These are phyloP conservation scores for Penicillium sp. DNA, from an alignment of 2,329 filamentous ascomycete species.

Conservation along the genomic window DNA sequence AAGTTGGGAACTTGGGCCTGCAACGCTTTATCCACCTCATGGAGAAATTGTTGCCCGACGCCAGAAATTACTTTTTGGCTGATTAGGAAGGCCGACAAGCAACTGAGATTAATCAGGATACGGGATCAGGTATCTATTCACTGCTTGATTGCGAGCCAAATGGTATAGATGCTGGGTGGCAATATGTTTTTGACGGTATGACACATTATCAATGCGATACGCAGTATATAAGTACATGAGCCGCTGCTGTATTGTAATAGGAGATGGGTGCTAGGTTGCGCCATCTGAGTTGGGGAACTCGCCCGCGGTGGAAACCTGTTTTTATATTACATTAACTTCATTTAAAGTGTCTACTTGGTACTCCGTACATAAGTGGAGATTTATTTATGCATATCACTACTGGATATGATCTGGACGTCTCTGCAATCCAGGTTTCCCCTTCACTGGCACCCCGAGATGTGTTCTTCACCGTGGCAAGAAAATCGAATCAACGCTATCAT, in stretches of 20 bases:
- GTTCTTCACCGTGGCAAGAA: slow-evolving; percentile 14
- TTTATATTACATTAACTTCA: not conserved
- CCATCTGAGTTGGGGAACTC: not conserved
- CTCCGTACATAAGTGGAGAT: not conserved
- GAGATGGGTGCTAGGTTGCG: too few species aligned
- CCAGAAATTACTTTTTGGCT: not conserved
- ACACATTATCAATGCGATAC: too few species aligned
- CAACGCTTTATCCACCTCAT: not conserved
- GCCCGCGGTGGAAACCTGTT: not conserved
- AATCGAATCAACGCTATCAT: slow-evolving; percentile 25
- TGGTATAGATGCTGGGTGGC: not conserved
- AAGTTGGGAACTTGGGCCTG: slow-evolving; percentile 4
- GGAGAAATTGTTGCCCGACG: not conserved
- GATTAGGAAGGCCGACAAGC: not conserved
- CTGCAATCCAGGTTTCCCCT: not conserved
- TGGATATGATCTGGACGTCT: not conserved
- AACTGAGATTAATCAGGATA: not conserved
- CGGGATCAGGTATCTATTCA: too few species aligned
- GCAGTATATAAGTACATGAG: not conserved
- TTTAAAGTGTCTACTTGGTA: not conserved
- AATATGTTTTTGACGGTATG: not conserved
- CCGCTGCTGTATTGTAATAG: not conserved
- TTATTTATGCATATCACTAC: not conserved
- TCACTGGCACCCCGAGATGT: not conserved
- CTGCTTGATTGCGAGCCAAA: not conserved